Conservation (phyloP, 108 stramenopile genomes). For the Mayamaea pseudoterrestris region DNA sequence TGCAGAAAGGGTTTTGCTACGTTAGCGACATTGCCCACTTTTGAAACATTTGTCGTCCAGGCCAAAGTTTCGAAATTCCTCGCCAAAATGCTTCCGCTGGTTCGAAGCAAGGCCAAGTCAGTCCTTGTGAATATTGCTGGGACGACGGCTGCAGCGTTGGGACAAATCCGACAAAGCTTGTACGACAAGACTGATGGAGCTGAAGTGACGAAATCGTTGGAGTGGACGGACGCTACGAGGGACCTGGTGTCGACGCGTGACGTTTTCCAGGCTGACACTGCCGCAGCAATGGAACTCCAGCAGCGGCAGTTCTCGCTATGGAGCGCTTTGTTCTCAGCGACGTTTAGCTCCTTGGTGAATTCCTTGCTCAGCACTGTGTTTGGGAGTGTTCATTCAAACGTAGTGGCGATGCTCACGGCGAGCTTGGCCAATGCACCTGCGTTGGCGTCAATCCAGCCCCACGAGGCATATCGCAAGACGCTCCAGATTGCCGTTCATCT, state of each 20-base stretch:
- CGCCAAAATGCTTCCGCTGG: constrained; percentile 67
- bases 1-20: constrained; percentile 40
- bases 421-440: constrained; percentile 78
- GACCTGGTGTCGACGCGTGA: constrained; percentile 54
- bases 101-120: constrained; percentile 71
- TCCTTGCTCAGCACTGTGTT: constrained; percentile 71
- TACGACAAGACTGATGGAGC: constrained; percentile 82
- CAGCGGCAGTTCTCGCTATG: constrained; percentile 58
- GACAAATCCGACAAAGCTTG: constrained; percentile 74
- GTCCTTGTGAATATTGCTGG: constrained; percentile 73
- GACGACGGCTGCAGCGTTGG: constrained; percentile 70
- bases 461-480: constrained; percentile 82
- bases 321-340: constrained; percentile 72
- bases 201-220: constrained; percentile 39
- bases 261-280: constrained; percentile 15
- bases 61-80: constrained; percentile 67
- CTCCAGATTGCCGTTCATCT: constrained; percentile 70
- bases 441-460: constrained; percentile 50
- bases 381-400: constrained; percentile 66
- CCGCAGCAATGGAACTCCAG: constrained; percentile 1
- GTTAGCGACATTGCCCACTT: constrained; percentile 38
- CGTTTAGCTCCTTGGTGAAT: constrained; percentile 77
- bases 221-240: constrained; percentile 76
- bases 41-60: constrained; percentile 44
- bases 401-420: constrained; percentile 58